phyloP scores from a whole-genome alignment of 1,284 basidiomycete species.

The Rhodotorula sp. region DNA sequence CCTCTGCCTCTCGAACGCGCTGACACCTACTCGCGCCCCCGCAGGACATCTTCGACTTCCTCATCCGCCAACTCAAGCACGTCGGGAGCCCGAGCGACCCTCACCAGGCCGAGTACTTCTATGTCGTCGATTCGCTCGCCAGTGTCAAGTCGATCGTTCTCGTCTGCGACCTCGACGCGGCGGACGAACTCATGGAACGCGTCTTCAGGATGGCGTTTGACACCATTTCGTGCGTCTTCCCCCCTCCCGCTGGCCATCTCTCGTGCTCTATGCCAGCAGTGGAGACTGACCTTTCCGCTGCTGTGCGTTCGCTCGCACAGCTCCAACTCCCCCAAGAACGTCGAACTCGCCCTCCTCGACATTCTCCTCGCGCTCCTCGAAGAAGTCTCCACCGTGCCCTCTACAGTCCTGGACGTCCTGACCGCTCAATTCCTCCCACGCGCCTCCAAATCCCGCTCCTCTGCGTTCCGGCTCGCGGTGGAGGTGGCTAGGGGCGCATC shows the following conservation, averaged over 20 bases:
- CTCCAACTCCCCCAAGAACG: slow-evolving; percentile 75
- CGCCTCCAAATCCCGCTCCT: slow-evolving; percentile 51
- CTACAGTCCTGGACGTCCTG: slow-evolving; percentile 74
- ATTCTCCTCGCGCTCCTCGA: slow-evolving; percentile 87
- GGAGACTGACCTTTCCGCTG: not conserved
- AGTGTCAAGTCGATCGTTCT: slow-evolving; percentile 93
- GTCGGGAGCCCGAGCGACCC: slow-evolving; percentile 58
- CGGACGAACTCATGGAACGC: slow-evolving; percentile 78
- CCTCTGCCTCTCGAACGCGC: not conserved
- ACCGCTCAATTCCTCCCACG: slow-evolving; percentile 82
- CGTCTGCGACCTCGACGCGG: slow-evolving; percentile 77
- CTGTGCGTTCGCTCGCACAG: slow-evolving; percentile 46
- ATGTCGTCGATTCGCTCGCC: slow-evolving; percentile 84
- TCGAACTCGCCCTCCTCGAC: slow-evolving; percentile 82
- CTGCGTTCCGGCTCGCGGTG: slow-evolving; percentile 79
- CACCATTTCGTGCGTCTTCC: slow-evolving; percentile 58
- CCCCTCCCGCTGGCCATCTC: too few relatives aligned
- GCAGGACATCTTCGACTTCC: slow-evolving; percentile 92
- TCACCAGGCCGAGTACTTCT: slow-evolving; percentile 87
- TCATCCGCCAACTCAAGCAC: slow-evolving; percentile 77
- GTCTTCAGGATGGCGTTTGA: slow-evolving; percentile 81
- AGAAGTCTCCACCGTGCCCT: slow-evolving; percentile 71
- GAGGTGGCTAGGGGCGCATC: slow-evolving; percentile 79
- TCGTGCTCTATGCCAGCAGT: not conserved
- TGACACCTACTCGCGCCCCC: not conserved